Conservation (phyloP, 805 yeast species). For the Kazachstania viticola region DNA sequence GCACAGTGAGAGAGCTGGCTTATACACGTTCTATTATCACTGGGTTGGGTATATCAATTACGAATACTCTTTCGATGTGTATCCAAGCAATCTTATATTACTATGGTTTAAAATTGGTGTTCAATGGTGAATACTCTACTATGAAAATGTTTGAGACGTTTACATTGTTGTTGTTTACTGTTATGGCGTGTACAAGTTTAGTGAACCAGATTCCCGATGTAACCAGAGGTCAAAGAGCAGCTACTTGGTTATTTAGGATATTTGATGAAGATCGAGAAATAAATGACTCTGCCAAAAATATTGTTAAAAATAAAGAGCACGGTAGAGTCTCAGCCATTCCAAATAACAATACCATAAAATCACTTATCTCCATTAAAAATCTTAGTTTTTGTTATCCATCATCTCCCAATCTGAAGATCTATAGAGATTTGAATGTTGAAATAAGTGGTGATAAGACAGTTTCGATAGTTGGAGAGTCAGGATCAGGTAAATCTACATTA, state of each 20-base stretch:
- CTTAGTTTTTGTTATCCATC: slow-evolving; percentile 41
- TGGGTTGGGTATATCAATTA: slow-evolving; percentile 57
- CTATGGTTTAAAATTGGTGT: slow-evolving; percentile 69
- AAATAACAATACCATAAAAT: neutral
- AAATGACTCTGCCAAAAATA: slow-evolving; percentile 3
- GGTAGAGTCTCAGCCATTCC: slow-evolving; percentile 1
- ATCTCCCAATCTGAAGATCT: slow-evolving; percentile 21
- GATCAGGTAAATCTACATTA: slow-evolving; percentile 84
- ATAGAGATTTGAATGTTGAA: slow-evolving; percentile 33
- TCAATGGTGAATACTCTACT: slow-evolving; percentile 41
- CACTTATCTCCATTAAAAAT: slow-evolving; percentile 31
- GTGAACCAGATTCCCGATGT: slow-evolving; percentile 67
- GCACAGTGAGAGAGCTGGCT: slow-evolving; percentile 31
- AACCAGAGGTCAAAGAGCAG: slow-evolving; percentile 69
- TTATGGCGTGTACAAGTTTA: slow-evolving; percentile 48
- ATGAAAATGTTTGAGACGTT: slow-evolving; percentile 57
- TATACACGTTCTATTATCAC: slow-evolving; percentile 42
- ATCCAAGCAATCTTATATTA: slow-evolving; percentile 68
- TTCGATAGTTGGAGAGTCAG: slow-evolving; percentile 77
- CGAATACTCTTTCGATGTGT: slow-evolving; percentile 40
- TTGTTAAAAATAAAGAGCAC: neutral
- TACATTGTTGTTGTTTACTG: slow-evolving; percentile 61
- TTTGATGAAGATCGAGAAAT: slow-evolving; percentile 8
- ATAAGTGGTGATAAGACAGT: slow-evolving; percentile 39
- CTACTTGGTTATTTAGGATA: slow-evolving; percentile 38